Conservation (phyloP, 331 rosid species). For the Arachis monticola region DNA sequence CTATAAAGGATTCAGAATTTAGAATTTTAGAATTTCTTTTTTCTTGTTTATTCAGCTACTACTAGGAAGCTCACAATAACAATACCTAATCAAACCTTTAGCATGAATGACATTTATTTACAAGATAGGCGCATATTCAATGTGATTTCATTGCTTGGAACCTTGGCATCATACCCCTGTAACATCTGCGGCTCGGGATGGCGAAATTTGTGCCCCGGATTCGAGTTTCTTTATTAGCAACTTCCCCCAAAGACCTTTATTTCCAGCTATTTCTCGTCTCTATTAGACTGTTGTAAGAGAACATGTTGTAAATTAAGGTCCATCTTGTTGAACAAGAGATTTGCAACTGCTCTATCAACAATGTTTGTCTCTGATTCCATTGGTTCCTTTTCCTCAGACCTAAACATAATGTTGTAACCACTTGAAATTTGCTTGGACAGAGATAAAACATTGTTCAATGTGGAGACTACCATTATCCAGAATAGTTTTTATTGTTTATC, state of each 20-base stretch:
- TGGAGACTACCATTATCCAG: neutral
- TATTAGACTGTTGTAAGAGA: constrained; percentile 33
- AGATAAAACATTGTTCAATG: neutral
- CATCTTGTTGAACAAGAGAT: constrained; percentile 70
- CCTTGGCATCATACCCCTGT: constrained; percentile 42
- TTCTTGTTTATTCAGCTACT: constrained; percentile 32
- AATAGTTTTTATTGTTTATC: neutral
- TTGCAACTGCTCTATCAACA: constrained; percentile 74
- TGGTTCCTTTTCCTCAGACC: constrained; percentile 47
- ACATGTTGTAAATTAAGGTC: constrained; percentile 43
- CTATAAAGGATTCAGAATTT: constrained; percentile 9
- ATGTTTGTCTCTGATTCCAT: constrained; percentile 60
- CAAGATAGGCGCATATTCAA: constrained; percentile 10
- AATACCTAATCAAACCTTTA: constrained; percentile 42
- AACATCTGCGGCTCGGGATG: neutral
- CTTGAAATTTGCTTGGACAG: constrained; percentile 24
- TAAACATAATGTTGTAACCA: constrained; percentile 30
- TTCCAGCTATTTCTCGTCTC: constrained; percentile 30
- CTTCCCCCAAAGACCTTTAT: constrained; percentile 1
- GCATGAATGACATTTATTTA: constrained; percentile 26
- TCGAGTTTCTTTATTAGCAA: constrained; percentile 31
- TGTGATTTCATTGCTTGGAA: constrained; percentile 45
- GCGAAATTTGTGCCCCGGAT: constrained; percentile 24
- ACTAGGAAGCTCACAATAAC: constrained; percentile 12
- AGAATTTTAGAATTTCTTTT: constrained; percentile 24